Percentiles rank a stretch among this genome's conserved stretches.
phyloP scores from a whole-genome alignment of 768 basidiomycete species.

The Plicaturopsis crispa region DNA sequence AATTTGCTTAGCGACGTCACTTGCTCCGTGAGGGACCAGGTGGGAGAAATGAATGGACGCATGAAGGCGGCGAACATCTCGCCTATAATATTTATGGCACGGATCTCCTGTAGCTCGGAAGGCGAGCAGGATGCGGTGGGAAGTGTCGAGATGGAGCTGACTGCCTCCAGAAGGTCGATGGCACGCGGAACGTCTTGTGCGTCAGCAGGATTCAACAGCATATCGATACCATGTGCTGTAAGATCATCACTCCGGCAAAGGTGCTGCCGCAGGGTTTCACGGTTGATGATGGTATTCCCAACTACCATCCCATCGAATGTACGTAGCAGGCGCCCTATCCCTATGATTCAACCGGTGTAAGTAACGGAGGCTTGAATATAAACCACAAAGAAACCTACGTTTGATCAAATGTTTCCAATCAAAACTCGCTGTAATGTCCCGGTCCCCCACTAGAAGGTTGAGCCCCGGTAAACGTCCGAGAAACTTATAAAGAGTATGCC shows the following conservation, averaged over 20 bases:
- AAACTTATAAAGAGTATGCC: constrained; percentile 9
- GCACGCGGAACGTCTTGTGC: constrained; percentile 16
- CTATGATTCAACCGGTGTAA: no score
- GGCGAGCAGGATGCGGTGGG: constrained; percentile 9
- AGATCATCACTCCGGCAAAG: constrained; percentile 3
- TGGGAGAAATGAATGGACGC: constrained; percentile 17
- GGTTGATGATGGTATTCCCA: constrained; percentile 10
- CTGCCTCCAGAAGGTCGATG: constrained; percentile 17
- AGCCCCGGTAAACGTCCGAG: constrained; percentile 9
- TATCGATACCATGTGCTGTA: constrained; percentile 7
- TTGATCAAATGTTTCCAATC: constrained; percentile 15
- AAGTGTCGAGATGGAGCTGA: constrained; percentile 11
- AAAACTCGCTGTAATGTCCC: constrained; percentile 8
- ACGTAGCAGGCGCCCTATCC: constrained; percentile 7
- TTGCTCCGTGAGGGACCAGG: constrained; percentile 8
- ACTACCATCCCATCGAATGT: constrained; percentile 9
- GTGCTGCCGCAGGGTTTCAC: constrained; percentile 5
- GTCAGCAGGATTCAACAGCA: constrained; percentile 13
- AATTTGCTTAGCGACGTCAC: constrained; percentile 2
- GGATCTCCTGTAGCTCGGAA: constrained; percentile 9
- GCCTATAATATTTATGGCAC: constrained; percentile 17
- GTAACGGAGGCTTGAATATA: no score
- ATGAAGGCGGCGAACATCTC: constrained; percentile 21
- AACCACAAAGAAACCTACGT: constrained; percentile 12
- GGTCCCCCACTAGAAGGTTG: constrained; percentile 9